Percentiles rank a stretch among this genome's conserved stretches.
Evolutionary conservation across 129 eudicot genomes (phyloP).

Genomic region (Calendula officinalis): DNA sequence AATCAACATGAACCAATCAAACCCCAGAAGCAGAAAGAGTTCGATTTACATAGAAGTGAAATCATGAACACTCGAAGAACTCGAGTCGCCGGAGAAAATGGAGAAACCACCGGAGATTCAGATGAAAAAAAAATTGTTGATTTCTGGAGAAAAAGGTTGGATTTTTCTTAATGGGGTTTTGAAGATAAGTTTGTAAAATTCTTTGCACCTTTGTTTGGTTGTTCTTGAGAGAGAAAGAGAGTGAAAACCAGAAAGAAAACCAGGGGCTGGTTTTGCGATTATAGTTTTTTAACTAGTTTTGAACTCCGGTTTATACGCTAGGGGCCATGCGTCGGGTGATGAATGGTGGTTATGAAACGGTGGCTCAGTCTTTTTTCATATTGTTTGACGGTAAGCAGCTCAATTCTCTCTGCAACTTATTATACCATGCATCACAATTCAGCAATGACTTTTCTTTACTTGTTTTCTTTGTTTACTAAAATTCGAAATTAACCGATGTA

Average conservation of each 20-base stretch:
- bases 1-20: background rate
- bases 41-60: no score
- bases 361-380: slow-evolving; percentile 45
- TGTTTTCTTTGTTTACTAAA: background rate
- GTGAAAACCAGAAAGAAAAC: slow-evolving; percentile 31
- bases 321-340: slow-evolving; percentile 53
- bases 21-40: no score
- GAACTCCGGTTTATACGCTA: slow-evolving; percentile 41
- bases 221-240: background rate
- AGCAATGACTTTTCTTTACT: background rate
- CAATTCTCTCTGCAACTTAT: slow-evolving; percentile 49
- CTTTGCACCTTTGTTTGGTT: slow-evolving; percentile 25
- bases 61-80: no score
- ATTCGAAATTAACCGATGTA: background rate
- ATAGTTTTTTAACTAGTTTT: slow-evolving; percentile 30
- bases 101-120: slow-evolving; percentile 4
- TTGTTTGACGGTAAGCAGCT: slow-evolving; percentile 35
- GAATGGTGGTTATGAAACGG: slow-evolving; percentile 59
- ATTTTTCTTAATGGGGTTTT: background rate
- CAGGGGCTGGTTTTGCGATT: slow-evolving; percentile 43
- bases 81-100: no score
- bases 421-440: background rate
- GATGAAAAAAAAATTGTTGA: slow-evolving; percentile 6
- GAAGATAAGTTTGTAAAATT: slow-evolving; percentile 53
- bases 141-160: background rate